Evolutionary conservation across 352 stramenopile species (phyloP), one percentile per base, ranked within the genome.

Genomic region (Pythium graminicola): DNA sequence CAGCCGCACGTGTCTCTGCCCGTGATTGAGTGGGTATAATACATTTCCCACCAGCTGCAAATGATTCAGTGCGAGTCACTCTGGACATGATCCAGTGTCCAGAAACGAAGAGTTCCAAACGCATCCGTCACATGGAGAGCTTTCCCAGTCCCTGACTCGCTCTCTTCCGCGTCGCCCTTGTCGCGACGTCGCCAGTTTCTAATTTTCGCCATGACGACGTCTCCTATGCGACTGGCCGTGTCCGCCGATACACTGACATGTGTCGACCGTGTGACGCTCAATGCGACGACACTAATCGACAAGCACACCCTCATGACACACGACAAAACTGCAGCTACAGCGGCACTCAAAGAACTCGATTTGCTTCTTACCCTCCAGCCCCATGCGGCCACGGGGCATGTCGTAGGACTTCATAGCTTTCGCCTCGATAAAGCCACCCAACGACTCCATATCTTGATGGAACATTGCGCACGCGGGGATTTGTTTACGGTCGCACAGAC

Each of bases 331-430:
- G 54, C 71, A 17, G 47, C 62, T 11, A 51, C 49, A 36, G 61
- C 70, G n/a, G 77, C 80, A 14, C 51, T 86, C 40, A 62, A 72
- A 0, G 80, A 90, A 62, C 65, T 90, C 22, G 77, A 90, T 44
- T 46, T 88, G 38, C 63, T 85, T 35, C 68, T 90, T 16, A 72
- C 73, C 17, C 40, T 89, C 4, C 54, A 59, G 20, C 51, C 31
- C 16, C 22, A 23, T n/a, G 22, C 41, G 9, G 20, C 17, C 24
- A 35, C 31, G 20, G n/a, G 28, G 29, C 71, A 81, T 48, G 58
- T 90, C n/a, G 71, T 84, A 19, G 70, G 63, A 29, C 59, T 88
- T 20, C 56, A 72, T 29, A 57, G 54, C 7, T 76, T 84, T 57
- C 61, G 28, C 6, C 63, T 90, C 5, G 57, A 82, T 28, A 6